Base-by-base conservation (phyloP, 1,139 yeast species). In the Hemisphaericaspora xylofermentans region DNA sequence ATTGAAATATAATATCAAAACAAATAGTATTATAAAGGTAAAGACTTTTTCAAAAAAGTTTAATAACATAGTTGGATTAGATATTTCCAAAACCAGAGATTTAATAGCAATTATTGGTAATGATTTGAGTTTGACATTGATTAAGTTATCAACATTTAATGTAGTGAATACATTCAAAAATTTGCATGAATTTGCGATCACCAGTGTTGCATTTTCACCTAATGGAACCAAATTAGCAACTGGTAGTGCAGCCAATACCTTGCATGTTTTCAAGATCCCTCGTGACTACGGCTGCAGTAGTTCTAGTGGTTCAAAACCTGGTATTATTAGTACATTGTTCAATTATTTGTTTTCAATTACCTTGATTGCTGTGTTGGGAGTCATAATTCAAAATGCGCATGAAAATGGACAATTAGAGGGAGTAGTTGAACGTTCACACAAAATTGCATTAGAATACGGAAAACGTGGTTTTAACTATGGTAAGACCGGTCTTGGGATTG, bases 101-200 rank as follows among this genome's bases (percentile, higher is more conserved):
- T 64, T 84, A 36, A 68, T 83, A 19, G 94, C 87, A 0, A 58
- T 88, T 18, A 88, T 94, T 0, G 87, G 93, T 1, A 84, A 87
- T 47, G 93, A 88, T 51, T 75, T 80, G 46, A 80, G 95, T 1
- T 69, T 89, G 17, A 66, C 79, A 1, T 55, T 86, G 10, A 62
- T 82, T 6, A 75, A 75, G 35, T 64, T 76, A 19, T 68, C 72
- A 14, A 78, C 72, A 47, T 74, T 87, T 43, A 69, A 72, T 37
- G 63, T 72, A 9, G 54, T 81, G 33, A 75, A 74, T 44, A 63
- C 73, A 6, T 68, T 82, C 45, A 72, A 74, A 39, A 76, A 83
- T 46, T 81, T 84, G 37, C 98, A 91, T 59, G 69, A 76, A 7
- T 86, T 88, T 61, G 93, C 96, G 9, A 82, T 91, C 40, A 91